phyloP scores from a whole-genome alignment of 306 rosid species.

The Fragaria ananassa region DNA sequence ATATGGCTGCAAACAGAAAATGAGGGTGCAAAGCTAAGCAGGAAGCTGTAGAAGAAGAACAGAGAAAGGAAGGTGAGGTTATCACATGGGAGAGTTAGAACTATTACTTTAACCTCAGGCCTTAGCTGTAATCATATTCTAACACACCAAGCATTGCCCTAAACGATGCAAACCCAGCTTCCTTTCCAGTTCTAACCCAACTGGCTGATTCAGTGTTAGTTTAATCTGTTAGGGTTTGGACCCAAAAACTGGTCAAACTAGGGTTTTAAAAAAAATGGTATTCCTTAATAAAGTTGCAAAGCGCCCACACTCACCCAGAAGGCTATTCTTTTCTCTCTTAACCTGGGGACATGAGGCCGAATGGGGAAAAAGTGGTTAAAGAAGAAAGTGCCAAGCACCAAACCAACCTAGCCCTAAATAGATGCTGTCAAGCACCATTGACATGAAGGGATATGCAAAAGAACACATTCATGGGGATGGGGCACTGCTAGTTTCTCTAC shows the following conservation, averaged over 20 bases:
- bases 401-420: slow-evolving; percentile 16
- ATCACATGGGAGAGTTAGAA: slow-evolving; percentile 32
- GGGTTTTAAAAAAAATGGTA: slow-evolving; percentile 1
- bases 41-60: slow-evolving; percentile 6
- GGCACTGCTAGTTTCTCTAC: not conserved
- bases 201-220: slow-evolving; percentile 20
- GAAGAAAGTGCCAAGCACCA: slow-evolving; percentile 17
- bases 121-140: slow-evolving; percentile 37
- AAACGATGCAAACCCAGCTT: slow-evolving; percentile 20
- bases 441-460: not conserved
- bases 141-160: slow-evolving; percentile 13
- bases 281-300: slow-evolving; percentile 16
- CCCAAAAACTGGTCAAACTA: slow-evolving; percentile 26
- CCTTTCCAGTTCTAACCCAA: not conserved
- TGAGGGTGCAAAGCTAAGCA: slow-evolving; percentile 5
- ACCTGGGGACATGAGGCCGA: slow-evolving; percentile 5
- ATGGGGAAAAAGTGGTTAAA: not conserved
- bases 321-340: not conserved
- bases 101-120: slow-evolving; percentile 26
- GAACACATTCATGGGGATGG: not conserved
- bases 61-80: slow-evolving; percentile 24
- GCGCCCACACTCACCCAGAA: slow-evolving; percentile 20
- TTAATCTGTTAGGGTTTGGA: slow-evolving; percentile 21
- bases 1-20: slow-evolving; percentile 1
- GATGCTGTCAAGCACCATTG: slow-evolving; percentile 30